Conservation (phyloP, 2,329 filamentous ascomycete species). For the Davidsoniella australis region DNA sequence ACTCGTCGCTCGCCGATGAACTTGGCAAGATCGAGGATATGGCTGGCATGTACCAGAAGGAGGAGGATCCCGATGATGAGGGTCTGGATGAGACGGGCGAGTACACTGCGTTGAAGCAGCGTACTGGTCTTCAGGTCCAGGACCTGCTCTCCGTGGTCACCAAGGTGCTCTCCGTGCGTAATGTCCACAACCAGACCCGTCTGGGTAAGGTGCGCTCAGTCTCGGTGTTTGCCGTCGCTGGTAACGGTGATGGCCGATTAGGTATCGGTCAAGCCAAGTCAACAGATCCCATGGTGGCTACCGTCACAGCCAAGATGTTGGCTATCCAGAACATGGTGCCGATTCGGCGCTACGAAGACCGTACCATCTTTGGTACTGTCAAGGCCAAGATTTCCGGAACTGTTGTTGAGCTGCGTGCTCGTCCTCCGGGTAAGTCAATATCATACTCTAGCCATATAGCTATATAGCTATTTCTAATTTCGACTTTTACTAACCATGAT, state of each 20-base stretch:
- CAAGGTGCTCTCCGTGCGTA: constrained; percentile 58
- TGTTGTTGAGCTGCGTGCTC: constrained; percentile 61
- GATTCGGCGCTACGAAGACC: constrained; percentile 75
- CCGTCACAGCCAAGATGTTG: constrained; percentile 55
- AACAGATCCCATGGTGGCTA: constrained; percentile 50
- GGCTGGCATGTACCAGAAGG: constrained; percentile 30
- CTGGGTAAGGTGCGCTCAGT: constrained; percentile 75
- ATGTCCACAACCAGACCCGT: constrained; percentile 83
- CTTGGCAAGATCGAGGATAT: constrained; percentile 38
- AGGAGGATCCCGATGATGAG: constrained; percentile 31
- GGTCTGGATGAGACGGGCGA: constrained; percentile 33
- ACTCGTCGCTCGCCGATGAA: constrained; percentile 20
- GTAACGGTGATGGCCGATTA: constrained; percentile 70
- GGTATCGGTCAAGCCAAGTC: constrained; percentile 86
- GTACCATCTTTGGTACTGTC: constrained; percentile 79
- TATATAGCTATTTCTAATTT: background rate
- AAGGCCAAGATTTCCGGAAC: constrained; percentile 76
- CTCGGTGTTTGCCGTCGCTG: constrained; percentile 66
- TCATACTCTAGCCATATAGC: background rate
- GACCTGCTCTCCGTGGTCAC: constrained; percentile 39
- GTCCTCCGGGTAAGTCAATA: constrained; percentile 61
- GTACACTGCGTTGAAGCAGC: constrained; percentile 34
- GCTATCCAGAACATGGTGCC: constrained; percentile 88
- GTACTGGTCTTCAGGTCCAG: constrained; percentile 35
- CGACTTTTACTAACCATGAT: constrained; percentile 2